Conservation (phyloP, 1,284 basidiomycete genomes). For the Apiotrichum veenhuisii region DNA sequence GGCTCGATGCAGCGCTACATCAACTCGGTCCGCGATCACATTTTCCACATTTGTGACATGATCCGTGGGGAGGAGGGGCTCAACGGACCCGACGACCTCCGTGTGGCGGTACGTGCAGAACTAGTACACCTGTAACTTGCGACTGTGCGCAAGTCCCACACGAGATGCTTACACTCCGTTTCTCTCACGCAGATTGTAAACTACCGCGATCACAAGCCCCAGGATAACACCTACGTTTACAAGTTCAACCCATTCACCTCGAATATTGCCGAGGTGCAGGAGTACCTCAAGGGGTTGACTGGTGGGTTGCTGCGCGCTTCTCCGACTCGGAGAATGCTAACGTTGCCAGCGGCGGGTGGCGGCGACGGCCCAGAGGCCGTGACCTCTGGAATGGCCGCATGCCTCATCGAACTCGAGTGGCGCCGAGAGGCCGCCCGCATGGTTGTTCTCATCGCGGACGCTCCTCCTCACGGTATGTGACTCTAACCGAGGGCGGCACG, state of each 20-base stretch:
- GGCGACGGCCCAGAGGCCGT: conserved; percentile 98
- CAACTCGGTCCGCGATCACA: conserved; percentile 86
- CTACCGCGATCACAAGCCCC: conserved; percentile 90
- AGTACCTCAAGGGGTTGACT: conserved; percentile 61
- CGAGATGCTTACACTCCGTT: not conserved
- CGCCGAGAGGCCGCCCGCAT: conserved; percentile 84
- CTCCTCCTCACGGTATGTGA: conserved; percentile 76
- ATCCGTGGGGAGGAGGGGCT: conserved; percentile 94
- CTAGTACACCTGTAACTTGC: not conserved
- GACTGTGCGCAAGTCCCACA: too few relatives aligned
- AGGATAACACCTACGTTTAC: conserved; percentile 88
- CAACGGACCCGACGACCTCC: conserved; percentile 76
- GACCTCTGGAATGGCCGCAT: conserved; percentile 86
- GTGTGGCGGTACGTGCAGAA: conserved; percentile 64
- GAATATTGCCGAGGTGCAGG: conserved; percentile 81
- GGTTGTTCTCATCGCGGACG: conserved; percentile 93
- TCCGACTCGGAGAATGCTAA: not conserved
- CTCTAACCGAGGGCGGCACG: conserved; percentile 22
- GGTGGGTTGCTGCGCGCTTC: too few relatives aligned
- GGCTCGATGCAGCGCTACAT: conserved; percentile 57
- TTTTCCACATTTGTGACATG: conserved; percentile 91
- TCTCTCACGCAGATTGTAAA: conserved; percentile 67
- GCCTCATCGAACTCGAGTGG: conserved; percentile 81
- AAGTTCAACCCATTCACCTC: conserved; percentile 94
- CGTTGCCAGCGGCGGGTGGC: conserved; percentile 78